phyloP scores from a whole-genome alignment of 1,284 basidiomycete species.

The Anthracocystis panici-leucophaei region DNA sequence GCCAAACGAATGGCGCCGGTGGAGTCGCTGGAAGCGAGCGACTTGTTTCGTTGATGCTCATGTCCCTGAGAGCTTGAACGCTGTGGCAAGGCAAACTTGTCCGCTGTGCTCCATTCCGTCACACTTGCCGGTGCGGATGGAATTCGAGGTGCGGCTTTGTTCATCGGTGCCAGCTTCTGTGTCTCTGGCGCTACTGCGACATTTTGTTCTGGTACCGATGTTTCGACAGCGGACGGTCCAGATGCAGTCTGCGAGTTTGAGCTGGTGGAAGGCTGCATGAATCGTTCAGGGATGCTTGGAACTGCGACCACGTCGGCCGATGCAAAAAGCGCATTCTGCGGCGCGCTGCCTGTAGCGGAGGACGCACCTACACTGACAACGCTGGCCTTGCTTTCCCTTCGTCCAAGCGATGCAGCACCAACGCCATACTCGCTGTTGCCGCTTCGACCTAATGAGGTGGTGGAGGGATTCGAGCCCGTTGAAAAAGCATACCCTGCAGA shows the following conservation, averaged over 20 bases:
- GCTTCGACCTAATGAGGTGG: conserved; percentile 24
- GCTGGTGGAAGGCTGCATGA: conserved; percentile 28
- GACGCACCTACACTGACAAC: conserved; percentile 26
- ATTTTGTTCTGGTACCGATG: neutral
- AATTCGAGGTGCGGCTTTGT: conserved; percentile 22
- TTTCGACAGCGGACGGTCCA: neutral
- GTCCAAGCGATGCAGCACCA: conserved; percentile 8
- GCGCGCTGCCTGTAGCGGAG: conserved; percentile 17
- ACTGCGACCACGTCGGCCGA: conserved; percentile 34
- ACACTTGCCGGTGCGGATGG: conserved; percentile 38
- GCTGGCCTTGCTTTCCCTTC: conserved; percentile 33
- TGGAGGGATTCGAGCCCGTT: conserved; percentile 30
- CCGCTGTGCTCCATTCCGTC: conserved; percentile 19
- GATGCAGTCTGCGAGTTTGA: conserved; percentile 6
- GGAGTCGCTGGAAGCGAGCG: conserved; percentile 30
- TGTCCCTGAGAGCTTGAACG: conserved; percentile 47
- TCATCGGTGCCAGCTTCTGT: conserved; percentile 17
- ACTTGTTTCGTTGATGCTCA: conserved; percentile 31
- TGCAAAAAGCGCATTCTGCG: conserved; percentile 20
- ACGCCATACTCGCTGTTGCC: conserved; percentile 1
- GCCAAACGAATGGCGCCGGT: conserved; percentile 42
- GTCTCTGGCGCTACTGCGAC: neutral
- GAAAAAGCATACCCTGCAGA: conserved; percentile 19
- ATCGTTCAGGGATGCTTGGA: conserved; percentile 38
- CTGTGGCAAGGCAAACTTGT: conserved; percentile 30